A percentile compares a stretch with the other conserved stretches of the same genome.
phyloP scores from a whole-genome alignment of 495 filamentous ascomycete species.

The Hypomontagnella monticulosa region DNA sequence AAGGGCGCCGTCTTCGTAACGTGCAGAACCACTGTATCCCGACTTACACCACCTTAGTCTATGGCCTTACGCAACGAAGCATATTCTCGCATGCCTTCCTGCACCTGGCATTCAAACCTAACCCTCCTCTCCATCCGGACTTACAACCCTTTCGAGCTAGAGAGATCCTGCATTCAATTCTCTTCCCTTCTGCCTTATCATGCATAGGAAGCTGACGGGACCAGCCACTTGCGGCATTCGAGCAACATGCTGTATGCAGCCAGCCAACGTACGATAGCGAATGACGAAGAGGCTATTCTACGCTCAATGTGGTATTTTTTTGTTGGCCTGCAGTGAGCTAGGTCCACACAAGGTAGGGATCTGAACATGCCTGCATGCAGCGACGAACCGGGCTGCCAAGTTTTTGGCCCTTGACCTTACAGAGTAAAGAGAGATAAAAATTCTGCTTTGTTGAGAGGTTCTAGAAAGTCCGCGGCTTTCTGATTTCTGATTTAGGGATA shows the following conservation, averaged over 20 bases:
- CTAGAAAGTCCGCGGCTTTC: no score
- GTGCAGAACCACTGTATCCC: slow-evolving; percentile 7
- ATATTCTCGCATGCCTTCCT: slow-evolving; percentile 3
- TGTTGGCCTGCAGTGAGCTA: slow-evolving; percentile 12
- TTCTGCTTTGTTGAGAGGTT: neutral
- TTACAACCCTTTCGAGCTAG: slow-evolving; percentile 28
- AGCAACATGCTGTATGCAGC: neutral
- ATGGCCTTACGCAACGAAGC: slow-evolving; percentile 22
- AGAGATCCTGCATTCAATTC: slow-evolving; percentile 14
- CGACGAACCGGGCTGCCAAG: neutral
- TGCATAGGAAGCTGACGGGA: slow-evolving; percentile 2
- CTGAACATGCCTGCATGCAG: slow-evolving; percentile 3
- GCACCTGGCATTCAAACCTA: slow-evolving; percentile 25
- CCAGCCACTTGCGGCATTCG: no score
- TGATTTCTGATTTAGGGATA: no score
- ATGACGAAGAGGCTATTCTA: neutral
- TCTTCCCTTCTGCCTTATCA: slow-evolving; percentile 7
- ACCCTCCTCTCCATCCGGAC: slow-evolving; percentile 26
- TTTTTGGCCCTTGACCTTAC: neutral
- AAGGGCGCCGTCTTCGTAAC: slow-evolving; percentile 1
- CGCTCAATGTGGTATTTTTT: neutral
- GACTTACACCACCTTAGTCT: slow-evolving; percentile 17
- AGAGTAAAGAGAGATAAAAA: neutral
- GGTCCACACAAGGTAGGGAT: slow-evolving; percentile 14
- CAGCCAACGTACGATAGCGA: slow-evolving; percentile 15